Percentiles rank a stretch among this genome's conserved stretches.
phyloP scores from a whole-genome alignment of 1,284 basidiomycete species.

The Tilletiaria anomala region DNA sequence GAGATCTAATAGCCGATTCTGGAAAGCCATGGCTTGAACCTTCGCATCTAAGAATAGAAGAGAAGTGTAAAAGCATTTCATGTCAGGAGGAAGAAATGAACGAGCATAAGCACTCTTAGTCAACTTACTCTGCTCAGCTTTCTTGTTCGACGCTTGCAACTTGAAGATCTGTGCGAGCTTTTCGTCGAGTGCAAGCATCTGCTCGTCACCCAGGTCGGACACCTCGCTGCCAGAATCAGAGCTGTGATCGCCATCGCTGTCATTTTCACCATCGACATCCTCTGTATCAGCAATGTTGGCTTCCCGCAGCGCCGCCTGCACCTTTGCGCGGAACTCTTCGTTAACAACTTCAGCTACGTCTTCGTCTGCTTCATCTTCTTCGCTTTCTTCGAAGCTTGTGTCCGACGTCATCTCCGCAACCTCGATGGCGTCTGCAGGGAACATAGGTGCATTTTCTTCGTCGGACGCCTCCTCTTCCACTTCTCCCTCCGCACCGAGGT shows the following conservation, averaged over 20 bases:
- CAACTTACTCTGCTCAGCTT: not conserved
- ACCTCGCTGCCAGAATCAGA: too few relatives aligned
- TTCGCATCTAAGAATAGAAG: too few relatives aligned
- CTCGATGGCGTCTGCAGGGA: too few relatives aligned
- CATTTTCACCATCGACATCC: too few relatives aligned
- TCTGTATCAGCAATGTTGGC: not conserved
- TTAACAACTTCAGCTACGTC: not conserved
- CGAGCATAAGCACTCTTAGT: too few relatives aligned
- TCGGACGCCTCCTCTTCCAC: not conserved
- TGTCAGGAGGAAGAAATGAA: too few relatives aligned
- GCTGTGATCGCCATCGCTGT: too few relatives aligned
- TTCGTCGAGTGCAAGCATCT: not conserved
- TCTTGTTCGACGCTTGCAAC: not conserved
- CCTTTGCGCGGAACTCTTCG: not conserved
- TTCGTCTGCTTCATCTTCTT: not conserved
- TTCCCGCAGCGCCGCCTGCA: not conserved
- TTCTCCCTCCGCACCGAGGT: not conserved
- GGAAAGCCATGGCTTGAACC: not conserved
- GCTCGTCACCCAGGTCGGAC: not conserved
- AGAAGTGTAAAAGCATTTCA: too few relatives aligned
- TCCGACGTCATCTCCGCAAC: not conserved
- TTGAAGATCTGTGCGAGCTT: not conserved
- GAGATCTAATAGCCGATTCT: not conserved
- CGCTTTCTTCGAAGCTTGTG: not conserved
- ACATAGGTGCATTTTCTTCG: not conserved